These are phyloP conservation scores for Vanrija humicola DNA, from an alignment of 1,284 basidiomycete species.

Conservation along the genomic window DNA sequence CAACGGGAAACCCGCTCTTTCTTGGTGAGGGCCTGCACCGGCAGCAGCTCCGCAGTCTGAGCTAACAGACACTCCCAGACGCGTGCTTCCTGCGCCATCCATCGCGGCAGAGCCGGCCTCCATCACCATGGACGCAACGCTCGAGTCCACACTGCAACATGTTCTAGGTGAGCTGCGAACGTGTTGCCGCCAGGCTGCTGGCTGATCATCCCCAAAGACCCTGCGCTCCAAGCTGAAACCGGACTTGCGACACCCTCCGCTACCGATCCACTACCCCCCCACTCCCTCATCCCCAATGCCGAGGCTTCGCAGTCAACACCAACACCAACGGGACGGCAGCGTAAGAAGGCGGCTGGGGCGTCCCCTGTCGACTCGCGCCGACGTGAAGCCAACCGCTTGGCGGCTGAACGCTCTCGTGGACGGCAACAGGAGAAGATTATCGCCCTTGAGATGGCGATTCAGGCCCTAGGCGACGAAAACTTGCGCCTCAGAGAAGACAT, in stretches of 20 bases:
- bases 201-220: neutral
- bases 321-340: neutral
- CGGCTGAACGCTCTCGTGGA: slow-evolving; percentile 42
- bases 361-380: slow-evolving; percentile 34
- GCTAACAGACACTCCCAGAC: no score
- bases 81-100: no score
- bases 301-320: neutral
- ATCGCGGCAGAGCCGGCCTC: no score
- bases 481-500: slow-evolving; percentile 36
- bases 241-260: neutral
- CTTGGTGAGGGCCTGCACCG: no score
- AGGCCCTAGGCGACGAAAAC: slow-evolving; percentile 39
- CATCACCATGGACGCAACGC: slow-evolving; percentile 9
- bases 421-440: slow-evolving; percentile 36
- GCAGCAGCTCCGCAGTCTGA: no score
- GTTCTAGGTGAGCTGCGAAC: slow-evolving; percentile 12
- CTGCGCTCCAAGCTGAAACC: neutral
- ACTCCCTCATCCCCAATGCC: neutral
- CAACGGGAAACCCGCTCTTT: no score
- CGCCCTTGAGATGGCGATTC: slow-evolving; percentile 34
- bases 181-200: neutral
- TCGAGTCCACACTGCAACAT: slow-evolving; percentile 12
- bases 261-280: neutral
- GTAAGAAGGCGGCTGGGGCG: slow-evolving; percentile 6
- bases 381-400: slow-evolving; percentile 47